Conservation (phyloP, 306 rosid species). For the Vigna mungo region DNA sequence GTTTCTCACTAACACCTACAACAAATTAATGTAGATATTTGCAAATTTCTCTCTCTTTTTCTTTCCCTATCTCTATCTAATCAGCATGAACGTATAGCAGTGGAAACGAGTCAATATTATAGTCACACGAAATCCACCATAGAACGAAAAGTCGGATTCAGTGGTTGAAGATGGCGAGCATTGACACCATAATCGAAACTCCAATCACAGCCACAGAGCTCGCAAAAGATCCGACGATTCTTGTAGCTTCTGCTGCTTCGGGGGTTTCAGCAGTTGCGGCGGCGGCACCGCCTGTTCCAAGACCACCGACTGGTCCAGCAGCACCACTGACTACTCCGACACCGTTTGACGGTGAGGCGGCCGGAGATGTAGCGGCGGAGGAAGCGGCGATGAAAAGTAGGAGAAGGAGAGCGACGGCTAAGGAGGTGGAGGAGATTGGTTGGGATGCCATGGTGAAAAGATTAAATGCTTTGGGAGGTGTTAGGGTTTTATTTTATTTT, state of each 20-base stretch:
- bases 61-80: no score
- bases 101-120: no score
- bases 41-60: no score
- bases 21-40: no score
- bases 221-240: neutral
- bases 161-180: conserved; percentile 45
- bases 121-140: no score
- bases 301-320: no score
- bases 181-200: conserved; percentile 43
- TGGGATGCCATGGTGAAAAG: neutral
- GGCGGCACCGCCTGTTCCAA: no score
- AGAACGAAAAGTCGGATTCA: neutral
- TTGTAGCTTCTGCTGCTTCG: no score
- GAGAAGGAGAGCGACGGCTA: conserved; percentile 7
- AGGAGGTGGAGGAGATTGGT: neutral
- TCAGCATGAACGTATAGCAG: no score
- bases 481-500: neutral
- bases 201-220: conserved; percentile 47
- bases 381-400: neutral
- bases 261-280: no score
- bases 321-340: neutral
- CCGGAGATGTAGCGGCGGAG: conserved; percentile 50
- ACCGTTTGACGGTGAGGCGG: conserved; percentile 43
- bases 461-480: neutral
- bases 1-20: no score